Percentiles rank a stretch among this genome's conserved stretches.
These are phyloP conservation scores for Protomyces pachydermus DNA, from an alignment of 1,139 yeast genomes.

Conservation along the genomic window DNA sequence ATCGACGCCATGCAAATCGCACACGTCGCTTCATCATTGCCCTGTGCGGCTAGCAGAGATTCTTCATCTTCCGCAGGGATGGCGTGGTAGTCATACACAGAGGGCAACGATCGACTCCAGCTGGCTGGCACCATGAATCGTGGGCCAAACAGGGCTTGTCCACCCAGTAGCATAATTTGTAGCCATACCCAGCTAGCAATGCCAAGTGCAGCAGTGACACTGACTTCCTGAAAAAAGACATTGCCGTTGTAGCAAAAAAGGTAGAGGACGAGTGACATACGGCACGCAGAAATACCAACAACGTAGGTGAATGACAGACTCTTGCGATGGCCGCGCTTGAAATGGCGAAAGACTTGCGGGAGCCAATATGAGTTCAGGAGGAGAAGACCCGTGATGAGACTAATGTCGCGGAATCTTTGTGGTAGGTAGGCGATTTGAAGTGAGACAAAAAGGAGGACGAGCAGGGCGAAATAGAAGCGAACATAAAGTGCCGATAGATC, in stretches of 20 bases:
- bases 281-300: constrained; percentile 56
- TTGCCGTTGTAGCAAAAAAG: constrained; percentile 46
- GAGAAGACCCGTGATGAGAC: constrained; percentile 55
- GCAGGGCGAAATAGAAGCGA: constrained; percentile 55
- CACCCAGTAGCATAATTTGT: constrained; percentile 53
- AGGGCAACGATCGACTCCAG: constrained; percentile 55
- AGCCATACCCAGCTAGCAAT: constrained; percentile 52
- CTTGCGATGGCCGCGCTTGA: constrained; percentile 62
- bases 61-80: constrained; percentile 39
- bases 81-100: constrained; percentile 78
- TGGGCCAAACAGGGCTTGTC: constrained; percentile 68
- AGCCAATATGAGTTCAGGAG: constrained; percentile 71
- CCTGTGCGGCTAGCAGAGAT: neutral
- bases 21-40: constrained; percentile 53
- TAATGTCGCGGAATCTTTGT: constrained; percentile 47
- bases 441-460: constrained; percentile 56
- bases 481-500: constrained; percentile 53
- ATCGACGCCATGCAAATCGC: constrained; percentile 84
- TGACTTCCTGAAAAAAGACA: constrained; percentile 55
- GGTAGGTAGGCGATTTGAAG: constrained; percentile 65
- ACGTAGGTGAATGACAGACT: constrained; percentile 70
- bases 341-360: constrained; percentile 83
- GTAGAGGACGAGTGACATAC: constrained; percentile 64
- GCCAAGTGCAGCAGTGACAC: constrained; percentile 47
- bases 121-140: constrained; percentile 72